Evolutionary conservation across 805 yeast species (phyloP).

Genomic region (Lipomyces orientalis): DNA sequence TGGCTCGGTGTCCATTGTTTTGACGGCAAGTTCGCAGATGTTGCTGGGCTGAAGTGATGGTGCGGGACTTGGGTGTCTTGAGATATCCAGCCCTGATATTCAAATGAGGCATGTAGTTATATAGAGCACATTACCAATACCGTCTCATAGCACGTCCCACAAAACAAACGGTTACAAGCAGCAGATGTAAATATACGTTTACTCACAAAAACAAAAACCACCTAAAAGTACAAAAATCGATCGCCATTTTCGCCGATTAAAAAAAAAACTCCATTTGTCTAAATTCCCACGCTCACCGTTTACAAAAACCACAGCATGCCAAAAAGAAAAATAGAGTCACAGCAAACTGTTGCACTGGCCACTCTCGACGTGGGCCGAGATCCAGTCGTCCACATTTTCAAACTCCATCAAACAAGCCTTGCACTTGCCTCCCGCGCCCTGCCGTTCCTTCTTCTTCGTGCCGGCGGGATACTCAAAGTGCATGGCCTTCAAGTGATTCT

Average conservation of each 20-base stretch:
- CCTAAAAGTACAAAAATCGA: neutral
- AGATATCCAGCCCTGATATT: no score
- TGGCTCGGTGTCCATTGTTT: no score
- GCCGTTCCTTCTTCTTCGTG: conserved; percentile 77
- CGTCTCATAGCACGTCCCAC: no score
- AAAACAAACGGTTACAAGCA: no score
- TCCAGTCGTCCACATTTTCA: conserved; percentile 78
- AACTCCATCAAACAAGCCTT: conserved; percentile 74
- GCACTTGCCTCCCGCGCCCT: conserved; percentile 72
- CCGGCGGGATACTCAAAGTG: conserved; percentile 90
- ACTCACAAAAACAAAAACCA: neutral
- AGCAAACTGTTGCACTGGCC: conserved; percentile 15
- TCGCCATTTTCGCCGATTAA: no score
- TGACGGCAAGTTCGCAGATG: no score
- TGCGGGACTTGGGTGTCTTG: no score
- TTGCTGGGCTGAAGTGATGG: no score
- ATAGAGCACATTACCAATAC: no score
- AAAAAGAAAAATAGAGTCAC: neutral
- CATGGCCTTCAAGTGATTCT: conserved; percentile 86
- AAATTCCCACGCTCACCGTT: neutral
- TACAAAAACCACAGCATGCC: neutral
- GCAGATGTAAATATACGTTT: no score
- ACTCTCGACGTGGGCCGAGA: conserved; percentile 68
- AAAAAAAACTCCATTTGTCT: neutral
- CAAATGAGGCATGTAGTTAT: no score